Percentiles rank a stretch among this genome's conserved stretches.
phyloP scores from a whole-genome alignment of 176 grass and related monocot species.

The Eleusine coracana region DNA sequence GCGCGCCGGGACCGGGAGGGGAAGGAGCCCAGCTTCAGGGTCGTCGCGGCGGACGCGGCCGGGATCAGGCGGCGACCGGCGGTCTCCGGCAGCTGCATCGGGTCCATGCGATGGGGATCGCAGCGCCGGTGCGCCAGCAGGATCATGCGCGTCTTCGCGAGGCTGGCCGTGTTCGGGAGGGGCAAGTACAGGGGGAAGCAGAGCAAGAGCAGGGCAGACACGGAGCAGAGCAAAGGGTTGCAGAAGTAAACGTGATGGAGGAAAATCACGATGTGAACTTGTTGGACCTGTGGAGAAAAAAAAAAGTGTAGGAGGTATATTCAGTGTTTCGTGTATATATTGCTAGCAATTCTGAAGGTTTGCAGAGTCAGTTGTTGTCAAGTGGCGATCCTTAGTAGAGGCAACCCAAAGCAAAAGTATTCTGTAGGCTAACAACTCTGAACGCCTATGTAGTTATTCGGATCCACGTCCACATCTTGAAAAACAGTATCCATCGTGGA shows the following conservation, averaged over 20 bases:
- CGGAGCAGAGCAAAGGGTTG: slow-evolving; percentile 39
- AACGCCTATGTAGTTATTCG: too few species aligned
- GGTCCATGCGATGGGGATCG: slow-evolving; percentile 73
- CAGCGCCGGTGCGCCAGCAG: slow-evolving; percentile 70
- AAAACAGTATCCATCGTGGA: too few species aligned
- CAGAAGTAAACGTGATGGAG: slow-evolving; percentile 14
- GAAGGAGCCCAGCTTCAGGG: slow-evolving; percentile 58
- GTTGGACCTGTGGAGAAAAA: slow-evolving; percentile 5
- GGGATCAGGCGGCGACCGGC: slow-evolving; percentile 49
- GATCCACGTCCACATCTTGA: too few species aligned
- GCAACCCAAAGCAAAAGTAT: too few species aligned
- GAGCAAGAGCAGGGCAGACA: slow-evolving; percentile 45
- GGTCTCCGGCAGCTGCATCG: slow-evolving; percentile 66
- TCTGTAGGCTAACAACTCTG: too few species aligned
- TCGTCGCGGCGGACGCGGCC: slow-evolving; percentile 24
- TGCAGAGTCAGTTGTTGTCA: background rate
- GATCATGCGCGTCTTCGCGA: slow-evolving; percentile 78
- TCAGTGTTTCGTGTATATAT: slow-evolving; percentile 31
- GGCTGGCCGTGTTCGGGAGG: slow-evolving; percentile 70
- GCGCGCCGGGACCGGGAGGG: slow-evolving; percentile 28
- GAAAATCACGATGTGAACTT: background rate
- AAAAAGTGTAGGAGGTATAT: too few species aligned
- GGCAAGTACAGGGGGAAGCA: slow-evolving; percentile 55
- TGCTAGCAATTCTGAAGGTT: slow-evolving; percentile 16
- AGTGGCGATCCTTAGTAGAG: too few species aligned